Conservation (phyloP, 2,329 filamentous ascomycete genomes). For the Cryphonectria radicalis region DNA sequence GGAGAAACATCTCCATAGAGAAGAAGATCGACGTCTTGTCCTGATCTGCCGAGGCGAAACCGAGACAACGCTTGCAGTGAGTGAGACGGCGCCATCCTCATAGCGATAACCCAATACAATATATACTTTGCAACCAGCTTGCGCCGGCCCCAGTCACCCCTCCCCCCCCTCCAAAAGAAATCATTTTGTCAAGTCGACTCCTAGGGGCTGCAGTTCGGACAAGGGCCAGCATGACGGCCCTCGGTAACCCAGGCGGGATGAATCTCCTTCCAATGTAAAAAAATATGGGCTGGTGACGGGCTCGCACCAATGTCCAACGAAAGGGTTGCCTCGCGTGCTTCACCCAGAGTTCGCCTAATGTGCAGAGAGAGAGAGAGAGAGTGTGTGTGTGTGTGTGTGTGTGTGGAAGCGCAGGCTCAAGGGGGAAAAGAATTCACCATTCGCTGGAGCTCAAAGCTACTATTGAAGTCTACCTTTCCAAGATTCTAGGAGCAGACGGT, state of each 20-base stretch:
- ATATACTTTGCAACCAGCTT: background rate
- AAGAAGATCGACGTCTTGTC: background rate
- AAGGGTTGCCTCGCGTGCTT: background rate
- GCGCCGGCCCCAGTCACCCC: background rate
- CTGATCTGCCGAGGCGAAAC: background rate
- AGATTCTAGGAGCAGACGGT: background rate
- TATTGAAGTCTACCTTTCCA: background rate
- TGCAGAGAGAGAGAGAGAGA: background rate
- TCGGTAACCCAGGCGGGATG: background rate
- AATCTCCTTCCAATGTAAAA: background rate
- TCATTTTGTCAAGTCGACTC: too few species aligned
- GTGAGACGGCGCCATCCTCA: background rate
- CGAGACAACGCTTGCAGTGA: background rate
- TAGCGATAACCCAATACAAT: background rate
- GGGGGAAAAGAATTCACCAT: background rate
- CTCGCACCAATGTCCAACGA: background rate
- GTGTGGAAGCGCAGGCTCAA: background rate
- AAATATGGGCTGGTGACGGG: background rate
- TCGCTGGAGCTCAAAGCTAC: background rate
- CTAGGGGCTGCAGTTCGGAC: too few species aligned
- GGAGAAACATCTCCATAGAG: background rate
- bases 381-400: background rate
- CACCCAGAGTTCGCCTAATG: background rate
- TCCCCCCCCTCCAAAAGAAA: too few species aligned
- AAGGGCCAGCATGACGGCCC: background rate